Evolutionary conservation across 2,329 filamentous ascomycete species (phyloP).

Genomic region (Cercospora sp.): DNA sequence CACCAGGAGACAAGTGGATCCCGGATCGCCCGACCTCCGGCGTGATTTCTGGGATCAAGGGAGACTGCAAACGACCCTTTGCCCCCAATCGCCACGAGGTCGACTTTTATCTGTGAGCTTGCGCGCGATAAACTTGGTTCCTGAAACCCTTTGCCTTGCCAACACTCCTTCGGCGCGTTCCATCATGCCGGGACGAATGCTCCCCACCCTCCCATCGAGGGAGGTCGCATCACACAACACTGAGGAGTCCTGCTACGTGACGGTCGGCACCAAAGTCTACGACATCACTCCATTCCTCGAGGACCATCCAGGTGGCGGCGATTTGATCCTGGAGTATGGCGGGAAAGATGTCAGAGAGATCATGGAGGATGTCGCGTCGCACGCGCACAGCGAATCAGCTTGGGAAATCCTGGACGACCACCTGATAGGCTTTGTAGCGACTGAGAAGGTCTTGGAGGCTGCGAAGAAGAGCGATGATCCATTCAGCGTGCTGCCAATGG

Average conservation of each 20-base stretch:
- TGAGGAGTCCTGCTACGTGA: slow-evolving; percentile 86
- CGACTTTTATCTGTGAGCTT: background rate
- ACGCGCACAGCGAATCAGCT: slow-evolving; percentile 85
- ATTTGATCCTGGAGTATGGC: slow-evolving; percentile 84
- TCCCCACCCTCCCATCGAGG: slow-evolving; percentile 77
- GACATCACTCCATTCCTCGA: slow-evolving; percentile 90
- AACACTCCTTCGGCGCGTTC: slow-evolving; percentile 7
- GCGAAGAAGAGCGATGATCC: slow-evolving; percentile 51
- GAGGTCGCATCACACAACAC: slow-evolving; percentile 82
- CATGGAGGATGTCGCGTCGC: slow-evolving; percentile 77
- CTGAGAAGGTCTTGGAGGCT: slow-evolving; percentile 56
- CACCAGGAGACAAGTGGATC: slow-evolving; percentile 5
- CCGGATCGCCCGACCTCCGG: slow-evolving; percentile 1
- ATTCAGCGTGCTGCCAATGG: slow-evolving; percentile 54
- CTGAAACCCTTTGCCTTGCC: slow-evolving; percentile 10
- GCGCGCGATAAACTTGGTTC: background rate
- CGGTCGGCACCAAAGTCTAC: slow-evolving; percentile 85
- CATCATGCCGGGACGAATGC: slow-evolving; percentile 74
- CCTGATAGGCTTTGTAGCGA: slow-evolving; percentile 75
- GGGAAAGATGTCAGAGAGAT: slow-evolving; percentile 84
- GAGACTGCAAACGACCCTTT: background rate
- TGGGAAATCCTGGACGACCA: slow-evolving; percentile 92
- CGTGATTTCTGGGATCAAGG: slow-evolving; percentile 9
- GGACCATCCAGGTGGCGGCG: slow-evolving; percentile 85
- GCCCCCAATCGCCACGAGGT: background rate